Conservation (phyloP, 2,329 filamentous ascomycete genomes). For the Alternaria rosae region DNA sequence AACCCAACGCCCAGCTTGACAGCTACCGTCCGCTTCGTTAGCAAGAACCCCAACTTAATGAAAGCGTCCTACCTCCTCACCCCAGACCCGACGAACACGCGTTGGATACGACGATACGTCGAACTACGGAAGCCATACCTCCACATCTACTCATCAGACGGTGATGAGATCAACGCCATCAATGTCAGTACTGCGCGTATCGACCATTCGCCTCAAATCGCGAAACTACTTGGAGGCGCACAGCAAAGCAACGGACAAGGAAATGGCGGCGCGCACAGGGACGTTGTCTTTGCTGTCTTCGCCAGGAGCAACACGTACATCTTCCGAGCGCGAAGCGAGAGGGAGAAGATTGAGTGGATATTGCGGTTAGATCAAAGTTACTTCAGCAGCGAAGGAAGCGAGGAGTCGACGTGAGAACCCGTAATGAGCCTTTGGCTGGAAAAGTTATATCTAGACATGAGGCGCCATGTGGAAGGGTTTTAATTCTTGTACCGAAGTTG, state of each 20-base stretch:
- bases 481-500: constrained; percentile 4
- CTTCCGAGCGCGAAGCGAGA: constrained; percentile 86
- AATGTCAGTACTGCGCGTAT: constrained; percentile 90
- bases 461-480: not conserved
- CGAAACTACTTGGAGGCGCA: constrained; percentile 70
- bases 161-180: constrained; percentile 89
- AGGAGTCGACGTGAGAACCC: constrained; percentile 9
- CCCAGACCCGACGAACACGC: constrained; percentile 79
- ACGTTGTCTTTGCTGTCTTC: constrained; percentile 88
- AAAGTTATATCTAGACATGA: not conserved
- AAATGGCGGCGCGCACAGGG: constrained; percentile 52
- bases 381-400: constrained; percentile 50
- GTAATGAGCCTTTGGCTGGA: not conserved
- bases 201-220: constrained; percentile 88
- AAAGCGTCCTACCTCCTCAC: constrained; percentile 90
- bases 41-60: constrained; percentile 75
- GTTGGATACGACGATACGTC: constrained; percentile 92
- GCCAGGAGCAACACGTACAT: constrained; percentile 94
- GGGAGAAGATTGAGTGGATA: constrained; percentile 97
- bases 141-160: constrained; percentile 85
- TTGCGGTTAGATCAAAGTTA: constrained; percentile 88
- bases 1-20: constrained; percentile 68
- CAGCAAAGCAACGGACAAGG: constrained; percentile 16
- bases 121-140: constrained; percentile 91
- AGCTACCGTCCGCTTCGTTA: constrained; percentile 77